Conservation (phyloP, 2,329 filamentous ascomycete genomes). For the Arachnopeziza araneosa region DNA sequence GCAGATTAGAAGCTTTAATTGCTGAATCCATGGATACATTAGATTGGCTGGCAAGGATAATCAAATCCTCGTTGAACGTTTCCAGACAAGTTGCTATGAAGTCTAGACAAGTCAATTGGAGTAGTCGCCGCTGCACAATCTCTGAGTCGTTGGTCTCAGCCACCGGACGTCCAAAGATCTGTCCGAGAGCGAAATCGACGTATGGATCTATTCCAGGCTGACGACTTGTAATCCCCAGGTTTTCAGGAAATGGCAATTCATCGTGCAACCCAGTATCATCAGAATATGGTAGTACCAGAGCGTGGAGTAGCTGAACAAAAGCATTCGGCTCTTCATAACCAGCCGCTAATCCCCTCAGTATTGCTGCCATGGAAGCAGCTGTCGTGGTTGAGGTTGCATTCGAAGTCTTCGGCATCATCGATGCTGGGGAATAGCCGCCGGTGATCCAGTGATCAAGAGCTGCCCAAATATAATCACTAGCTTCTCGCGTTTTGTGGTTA, state of each 20-base stretch:
- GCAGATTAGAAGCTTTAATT: conserved; percentile 68
- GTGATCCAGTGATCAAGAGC: conserved; percentile 75
- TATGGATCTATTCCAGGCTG: conserved; percentile 87
- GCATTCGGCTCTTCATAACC: conserved; percentile 82
- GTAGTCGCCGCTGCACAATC: conserved; percentile 61
- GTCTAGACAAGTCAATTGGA: conserved; percentile 76
- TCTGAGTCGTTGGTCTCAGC: conserved; percentile 50
- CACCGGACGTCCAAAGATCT: conserved; percentile 59
- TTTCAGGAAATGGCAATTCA: conserved; percentile 78
- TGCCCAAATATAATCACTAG: conserved; percentile 72
- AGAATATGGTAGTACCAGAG: conserved; percentile 61
- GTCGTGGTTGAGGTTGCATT: conserved; percentile 18
- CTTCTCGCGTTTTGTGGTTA: conserved; percentile 61
- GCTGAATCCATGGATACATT: conserved; percentile 69
- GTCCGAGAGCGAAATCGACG: conserved; percentile 81
- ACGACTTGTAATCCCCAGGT: conserved; percentile 69
- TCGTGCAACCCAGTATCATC: conserved; percentile 63
- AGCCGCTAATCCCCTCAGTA: conserved; percentile 68
- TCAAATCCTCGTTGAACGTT: conserved; percentile 91
- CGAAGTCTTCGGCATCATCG: conserved; percentile 35
- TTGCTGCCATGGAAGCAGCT: conserved; percentile 50
- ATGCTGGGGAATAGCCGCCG: conserved; percentile 46
- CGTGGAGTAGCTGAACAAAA: conserved; percentile 71
- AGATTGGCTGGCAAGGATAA: conserved; percentile 76
- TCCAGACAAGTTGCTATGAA: conserved; percentile 75